Evolutionary conservation across 2,329 filamentous ascomycete genomes (phyloP).

Genomic region (Chaetomiaceae sp.): DNA sequence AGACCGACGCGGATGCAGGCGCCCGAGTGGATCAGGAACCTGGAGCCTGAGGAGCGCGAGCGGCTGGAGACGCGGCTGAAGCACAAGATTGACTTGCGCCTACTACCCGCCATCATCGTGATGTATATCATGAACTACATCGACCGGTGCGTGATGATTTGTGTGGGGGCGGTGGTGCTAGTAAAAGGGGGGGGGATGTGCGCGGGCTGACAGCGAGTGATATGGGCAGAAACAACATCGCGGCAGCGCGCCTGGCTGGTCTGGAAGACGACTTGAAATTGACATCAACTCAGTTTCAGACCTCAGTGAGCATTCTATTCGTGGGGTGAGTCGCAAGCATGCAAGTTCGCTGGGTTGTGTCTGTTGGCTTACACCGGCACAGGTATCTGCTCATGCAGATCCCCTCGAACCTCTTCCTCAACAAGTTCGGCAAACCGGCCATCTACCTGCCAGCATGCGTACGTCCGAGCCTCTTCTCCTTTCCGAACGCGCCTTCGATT

Average conservation of each 20-base stretch:
- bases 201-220: neutral
- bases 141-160: slow-evolving; percentile 32
- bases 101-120: slow-evolving; percentile 56
- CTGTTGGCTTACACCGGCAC: neutral
- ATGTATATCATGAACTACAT: slow-evolving; percentile 64
- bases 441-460: slow-evolving; percentile 41
- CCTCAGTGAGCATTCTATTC: slow-evolving; percentile 45
- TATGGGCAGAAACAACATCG: slow-evolving; percentile 32
- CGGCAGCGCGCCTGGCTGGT: slow-evolving; percentile 39
- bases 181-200: too few species aligned
- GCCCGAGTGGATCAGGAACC: slow-evolving; percentile 30
- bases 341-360: too few species aligned
- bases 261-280: slow-evolving; percentile 41
- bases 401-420: slow-evolving; percentile 46
- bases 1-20: slow-evolving; percentile 17
- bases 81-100: slow-evolving; percentile 54
- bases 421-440: slow-evolving; percentile 44
- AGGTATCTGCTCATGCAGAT: slow-evolving; percentile 47
- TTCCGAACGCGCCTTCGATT: neutral
- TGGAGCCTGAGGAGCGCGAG: slow-evolving; percentile 41
- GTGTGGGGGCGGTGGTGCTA: too few species aligned
- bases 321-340: slow-evolving; percentile 38
- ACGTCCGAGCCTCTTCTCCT: slow-evolving; percentile 21
- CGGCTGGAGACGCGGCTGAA: slow-evolving; percentile 47
- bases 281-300: slow-evolving; percentile 29